Conservation (phyloP, 1,139 yeast genomes). For the Blastobotrys aristatus region DNA sequence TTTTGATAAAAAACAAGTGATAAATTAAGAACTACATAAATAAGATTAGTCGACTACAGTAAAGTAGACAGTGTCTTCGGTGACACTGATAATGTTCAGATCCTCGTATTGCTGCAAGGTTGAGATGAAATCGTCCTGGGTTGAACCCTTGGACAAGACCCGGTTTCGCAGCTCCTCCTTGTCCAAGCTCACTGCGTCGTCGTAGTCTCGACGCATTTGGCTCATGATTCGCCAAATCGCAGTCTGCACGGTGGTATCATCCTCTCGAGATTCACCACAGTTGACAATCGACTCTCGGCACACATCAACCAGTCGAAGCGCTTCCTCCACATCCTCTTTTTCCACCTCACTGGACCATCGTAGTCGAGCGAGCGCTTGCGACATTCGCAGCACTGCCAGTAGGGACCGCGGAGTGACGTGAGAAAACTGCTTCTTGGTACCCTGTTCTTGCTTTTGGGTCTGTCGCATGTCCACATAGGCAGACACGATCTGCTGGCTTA, state of each 20-base stretch:
- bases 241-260: conserved; percentile 50
- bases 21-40: not conserved
- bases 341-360: conserved; percentile 71
- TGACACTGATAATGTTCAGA: conserved; percentile 3
- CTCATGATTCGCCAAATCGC: conserved; percentile 60
- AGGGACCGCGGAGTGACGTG: conserved; percentile 96
- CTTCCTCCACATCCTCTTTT: conserved; percentile 89
- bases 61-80: conserved; percentile 1
- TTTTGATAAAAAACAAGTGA: not conserved
- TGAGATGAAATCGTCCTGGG: conserved; percentile 68
- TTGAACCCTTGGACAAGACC: conserved; percentile 79
- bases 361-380: conserved; percentile 91
- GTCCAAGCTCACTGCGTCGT: conserved; percentile 46
- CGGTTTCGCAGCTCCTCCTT: conserved; percentile 58
- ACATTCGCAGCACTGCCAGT: conserved; percentile 82
- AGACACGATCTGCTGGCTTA: conserved; percentile 82
- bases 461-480: conserved; percentile 89
- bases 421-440: conserved; percentile 71
- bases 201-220: conserved; percentile 41
- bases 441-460: conserved; percentile 76
- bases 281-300: conserved; percentile 73
- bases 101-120: conserved; percentile 62
- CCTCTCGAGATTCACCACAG: conserved; percentile 31
- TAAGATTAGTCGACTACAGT: not conserved
- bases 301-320: conserved; percentile 77